These are phyloP conservation scores for Saccharomyces pastorianus DNA, from an alignment of 1,139 yeast genomes.

Conservation along the genomic window DNA sequence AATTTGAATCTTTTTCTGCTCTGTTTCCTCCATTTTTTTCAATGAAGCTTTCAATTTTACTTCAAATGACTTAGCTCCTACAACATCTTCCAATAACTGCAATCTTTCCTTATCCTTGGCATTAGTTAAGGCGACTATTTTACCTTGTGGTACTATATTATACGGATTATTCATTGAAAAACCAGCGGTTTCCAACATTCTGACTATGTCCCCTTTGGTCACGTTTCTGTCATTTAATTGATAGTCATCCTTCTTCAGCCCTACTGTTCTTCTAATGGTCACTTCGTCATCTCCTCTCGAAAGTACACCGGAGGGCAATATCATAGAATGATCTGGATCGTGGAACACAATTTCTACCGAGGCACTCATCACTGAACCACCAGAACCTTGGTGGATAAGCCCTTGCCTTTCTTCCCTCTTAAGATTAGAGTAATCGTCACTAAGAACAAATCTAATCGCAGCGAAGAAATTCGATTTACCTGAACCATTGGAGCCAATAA, in stretches of 20 bases:
- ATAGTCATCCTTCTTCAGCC: conserved; percentile 82
- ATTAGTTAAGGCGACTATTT: conserved; percentile 76
- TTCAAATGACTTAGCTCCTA: conserved; percentile 92
- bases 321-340: conserved; percentile 68
- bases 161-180: conserved; percentile 87
- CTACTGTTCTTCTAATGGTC: conserved; percentile 77
- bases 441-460: conserved; percentile 85
- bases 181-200: conserved; percentile 84
- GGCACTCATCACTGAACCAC: conserved; percentile 87
- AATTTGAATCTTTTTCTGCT: conserved; percentile 61
- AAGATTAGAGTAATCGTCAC: conserved; percentile 85
- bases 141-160: conserved; percentile 95
- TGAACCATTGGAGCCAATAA: conserved; percentile 92
- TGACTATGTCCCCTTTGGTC: conserved; percentile 74
- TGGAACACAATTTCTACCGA: conserved; percentile 86
- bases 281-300: conserved; percentile 51
- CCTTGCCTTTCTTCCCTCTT: conserved; percentile 86
- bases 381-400: conserved; percentile 77
- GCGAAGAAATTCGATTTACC: conserved; percentile 96
- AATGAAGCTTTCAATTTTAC: conserved; percentile 67
- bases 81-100: conserved; percentile 75
- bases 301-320: conserved; percentile 38
- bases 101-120: conserved; percentile 81
- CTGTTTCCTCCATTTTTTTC: conserved; percentile 71
- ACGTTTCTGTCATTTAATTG: conserved; percentile 72